Evolutionary conservation across 768 basidiomycete genomes (phyloP).

Genomic region (Infundibulicybe gibba): DNA sequence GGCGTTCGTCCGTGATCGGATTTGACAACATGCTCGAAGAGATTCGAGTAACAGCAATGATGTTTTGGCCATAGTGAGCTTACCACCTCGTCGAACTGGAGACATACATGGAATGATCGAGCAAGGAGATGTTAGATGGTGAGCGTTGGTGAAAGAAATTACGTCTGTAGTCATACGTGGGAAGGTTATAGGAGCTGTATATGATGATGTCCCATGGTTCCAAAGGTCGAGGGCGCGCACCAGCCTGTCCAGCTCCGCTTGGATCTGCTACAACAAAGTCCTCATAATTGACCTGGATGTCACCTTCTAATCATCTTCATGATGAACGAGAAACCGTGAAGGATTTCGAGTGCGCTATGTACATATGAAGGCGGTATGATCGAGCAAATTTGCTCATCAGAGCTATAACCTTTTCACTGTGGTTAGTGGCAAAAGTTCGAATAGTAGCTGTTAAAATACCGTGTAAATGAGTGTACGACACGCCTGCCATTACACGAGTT

Average conservation of each 20-base stretch:
- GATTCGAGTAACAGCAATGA: conserved; percentile 32
- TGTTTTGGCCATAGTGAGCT: conserved; percentile 68
- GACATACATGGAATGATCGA: conserved; percentile 86
- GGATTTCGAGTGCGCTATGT: conserved; percentile 43
- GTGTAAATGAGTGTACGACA: too few species aligned
- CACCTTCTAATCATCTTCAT: neutral
- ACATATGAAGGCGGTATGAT: conserved; percentile 11
- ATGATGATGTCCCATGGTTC: conserved; percentile 81
- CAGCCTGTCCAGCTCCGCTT: conserved; percentile 81
- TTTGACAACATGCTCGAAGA: conserved; percentile 32
- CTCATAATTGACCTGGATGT: neutral
- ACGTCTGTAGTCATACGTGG: conserved; percentile 74
- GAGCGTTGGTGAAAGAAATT: conserved; percentile 52
- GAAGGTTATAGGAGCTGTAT: conserved; percentile 70
- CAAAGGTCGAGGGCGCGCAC: conserved; percentile 74
- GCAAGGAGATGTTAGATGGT: conserved; percentile 58
- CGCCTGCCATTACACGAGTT: too few species aligned
- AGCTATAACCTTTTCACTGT: neutral
- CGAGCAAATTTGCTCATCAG: conserved; percentile 3
- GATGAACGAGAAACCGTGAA: conserved; percentile 59
- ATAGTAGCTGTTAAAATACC: too few species aligned
- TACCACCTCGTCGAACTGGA: conserved; percentile 57
- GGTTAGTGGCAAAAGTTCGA: neutral
- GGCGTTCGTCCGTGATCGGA: conserved; percentile 77
- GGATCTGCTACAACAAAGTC: conserved; percentile 60